Percentiles rank a stretch among this genome's conserved stretches.
These are phyloP conservation scores for Oryza brachyantha DNA, from an alignment of 176 grass and related monocot genomes.

Conservation along the genomic window DNA sequence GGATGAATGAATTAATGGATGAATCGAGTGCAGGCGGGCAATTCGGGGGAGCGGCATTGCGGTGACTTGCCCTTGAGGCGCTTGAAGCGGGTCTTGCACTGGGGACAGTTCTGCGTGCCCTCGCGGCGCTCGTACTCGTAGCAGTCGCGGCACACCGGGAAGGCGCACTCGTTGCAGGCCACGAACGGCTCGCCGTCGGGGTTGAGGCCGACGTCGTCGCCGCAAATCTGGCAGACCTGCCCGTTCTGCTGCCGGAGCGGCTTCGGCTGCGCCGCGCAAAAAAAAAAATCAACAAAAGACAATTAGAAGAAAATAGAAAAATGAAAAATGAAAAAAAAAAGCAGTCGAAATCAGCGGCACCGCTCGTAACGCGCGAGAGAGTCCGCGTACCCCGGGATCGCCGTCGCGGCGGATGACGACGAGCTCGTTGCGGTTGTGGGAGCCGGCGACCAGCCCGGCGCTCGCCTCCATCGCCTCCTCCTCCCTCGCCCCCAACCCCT, in stretches of 20 bases:
- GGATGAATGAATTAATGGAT: too few species aligned
- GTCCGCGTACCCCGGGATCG: slow-evolving; percentile 79
- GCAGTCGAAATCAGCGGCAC: slow-evolving; percentile 2
- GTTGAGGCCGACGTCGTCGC: slow-evolving; percentile 44
- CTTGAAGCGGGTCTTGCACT: slow-evolving; percentile 74
- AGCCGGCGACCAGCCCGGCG: slow-evolving; percentile 83
- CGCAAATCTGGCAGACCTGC: slow-evolving; percentile 77
- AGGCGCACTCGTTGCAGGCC: slow-evolving; percentile 77
- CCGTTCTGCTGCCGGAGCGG: slow-evolving; percentile 55
- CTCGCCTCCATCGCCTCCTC: slow-evolving; percentile 73
- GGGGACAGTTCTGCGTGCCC: slow-evolving; percentile 68
- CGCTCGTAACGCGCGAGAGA: background rate
- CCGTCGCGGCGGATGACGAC: slow-evolving; percentile 91
- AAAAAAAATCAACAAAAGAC: background rate
- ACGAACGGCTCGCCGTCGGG: slow-evolving; percentile 53
- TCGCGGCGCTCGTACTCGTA: slow-evolving; percentile 73
- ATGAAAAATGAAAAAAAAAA: background rate
- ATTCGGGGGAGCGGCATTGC: too few species aligned
- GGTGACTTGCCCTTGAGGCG: slow-evolving; percentile 50
- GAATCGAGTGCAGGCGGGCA: too few species aligned
- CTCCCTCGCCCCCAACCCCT: background rate
- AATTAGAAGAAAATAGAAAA: too few species aligned
- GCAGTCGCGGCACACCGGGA: slow-evolving; percentile 68
- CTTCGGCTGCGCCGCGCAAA: slow-evolving; percentile 26
- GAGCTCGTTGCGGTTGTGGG: slow-evolving; percentile 91